A percentile compares a stretch with the other conserved stretches of the same genome.
These are phyloP conservation scores for Naegleria gruberi DNA, from an alignment of 208 protist genomes.

Conservation along the genomic window DNA sequence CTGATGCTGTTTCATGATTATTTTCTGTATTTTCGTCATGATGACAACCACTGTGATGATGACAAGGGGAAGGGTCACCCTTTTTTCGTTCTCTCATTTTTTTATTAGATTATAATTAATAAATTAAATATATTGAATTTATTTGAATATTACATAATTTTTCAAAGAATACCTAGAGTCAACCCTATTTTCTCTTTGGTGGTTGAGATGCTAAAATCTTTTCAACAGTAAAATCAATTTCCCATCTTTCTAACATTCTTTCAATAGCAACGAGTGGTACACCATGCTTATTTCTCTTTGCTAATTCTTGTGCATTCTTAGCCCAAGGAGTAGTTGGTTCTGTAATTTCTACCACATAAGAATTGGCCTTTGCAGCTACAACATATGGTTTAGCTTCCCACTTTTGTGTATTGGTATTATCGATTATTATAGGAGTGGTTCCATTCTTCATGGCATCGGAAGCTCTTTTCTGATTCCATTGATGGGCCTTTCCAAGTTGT, in stretches of 20 bases:
- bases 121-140: too few species aligned
- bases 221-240: conserved; percentile 17
- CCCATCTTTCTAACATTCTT: conserved; percentile 18
- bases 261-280: background rate
- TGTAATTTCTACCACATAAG: background rate
- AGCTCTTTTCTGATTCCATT: conserved; percentile 6
- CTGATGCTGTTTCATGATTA: too few species aligned
- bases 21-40: too few species aligned
- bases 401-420: conserved; percentile 13
- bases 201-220: background rate
- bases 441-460: background rate
- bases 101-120: too few species aligned
- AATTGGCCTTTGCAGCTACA: background rate
- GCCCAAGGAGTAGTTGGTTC: background rate
- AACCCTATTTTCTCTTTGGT: background rate
- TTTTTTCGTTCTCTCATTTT: too few species aligned
- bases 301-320: conserved; percentile 2
- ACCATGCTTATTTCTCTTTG: conserved; percentile 19
- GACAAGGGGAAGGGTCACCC: too few species aligned
- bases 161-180: background rate
- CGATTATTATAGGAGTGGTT: background rate
- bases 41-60: too few species aligned
- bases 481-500: background rate
- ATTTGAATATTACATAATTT: background rate
- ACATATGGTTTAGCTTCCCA: conserved; percentile 25